Evolutionary conservation across 2,329 filamentous ascomycete genomes (phyloP), one percentile per base, ranked within the genome.

Genomic region (Calonectria leucothoes): DNA sequence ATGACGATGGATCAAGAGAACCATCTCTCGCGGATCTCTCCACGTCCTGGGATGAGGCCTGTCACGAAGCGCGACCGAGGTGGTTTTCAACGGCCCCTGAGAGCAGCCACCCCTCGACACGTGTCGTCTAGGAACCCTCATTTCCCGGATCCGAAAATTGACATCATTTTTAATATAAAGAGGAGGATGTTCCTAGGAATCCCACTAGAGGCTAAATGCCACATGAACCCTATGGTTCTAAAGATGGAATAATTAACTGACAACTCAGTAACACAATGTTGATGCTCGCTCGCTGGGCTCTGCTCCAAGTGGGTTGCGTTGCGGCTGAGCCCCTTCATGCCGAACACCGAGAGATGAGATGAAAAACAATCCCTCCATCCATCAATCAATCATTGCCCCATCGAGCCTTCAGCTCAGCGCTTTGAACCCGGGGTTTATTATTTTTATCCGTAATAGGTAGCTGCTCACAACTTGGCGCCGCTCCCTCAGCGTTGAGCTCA

Each of bases 1-100:
- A 76, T 70, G 55, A 69, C 66, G 66, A 61, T 49, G 33, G 77
- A 80, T 78, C 77, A 75, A 70, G 74, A n/a, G 72, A 66, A 71
- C 71, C 74, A 77, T 73, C 69, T 61, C 45, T 51, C 42, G 55
- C 61, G 69, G 74, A 79, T 79, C 74, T 76, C 55, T 33, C 25
- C n/a, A 33, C 1, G 20, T 49, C 49, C 71, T 69, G 57, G 74
- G 70, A 74, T 74, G 70, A 70, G 67, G 66, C 68, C 69, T 74
- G 71, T 27, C 33, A 8, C 59, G 27, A 52, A 59, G 35, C 55
- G 35, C 17, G 45, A 23, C 63, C 71, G 69, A 63, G 59, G 51
- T 59, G 59, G 45, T 31, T 57, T 66, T 27, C 25, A 69, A 67
- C 31, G 63, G 25, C 66, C 67, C 39, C 61, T 63, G 45, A 37